phyloP scores from a whole-genome alignment of 106 monocot genomes.

The Acorus calamus region DNA sequence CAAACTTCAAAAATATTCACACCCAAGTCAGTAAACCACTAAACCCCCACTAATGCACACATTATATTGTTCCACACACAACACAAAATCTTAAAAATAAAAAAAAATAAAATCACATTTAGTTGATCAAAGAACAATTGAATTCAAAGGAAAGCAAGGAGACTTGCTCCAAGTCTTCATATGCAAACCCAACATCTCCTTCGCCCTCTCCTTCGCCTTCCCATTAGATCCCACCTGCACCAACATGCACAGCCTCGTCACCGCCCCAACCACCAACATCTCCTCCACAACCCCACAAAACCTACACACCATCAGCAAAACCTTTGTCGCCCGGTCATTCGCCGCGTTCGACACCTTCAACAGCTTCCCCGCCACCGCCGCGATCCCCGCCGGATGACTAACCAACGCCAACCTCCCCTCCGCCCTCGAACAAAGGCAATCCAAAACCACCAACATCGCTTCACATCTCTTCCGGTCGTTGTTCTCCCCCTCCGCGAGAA shows the following conservation, averaged over 20 bases:
- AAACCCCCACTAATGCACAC: too few species aligned
- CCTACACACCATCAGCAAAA: constrained; percentile 15
- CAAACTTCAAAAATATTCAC: too few species aligned
- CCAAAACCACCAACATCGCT: constrained; percentile 21
- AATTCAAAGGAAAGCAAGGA: constrained; percentile 28
- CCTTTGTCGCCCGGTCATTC: constrained; percentile 22
- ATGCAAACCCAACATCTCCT: constrained; percentile 23
- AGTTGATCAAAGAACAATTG: too few species aligned
- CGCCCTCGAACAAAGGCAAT: constrained; percentile 14
- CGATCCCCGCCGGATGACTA: constrained; percentile 30
- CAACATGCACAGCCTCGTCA: constrained; percentile 26
- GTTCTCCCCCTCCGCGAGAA: constrained; percentile 22
- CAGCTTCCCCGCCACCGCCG: constrained; percentile 31
- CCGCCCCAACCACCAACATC: constrained; percentile 33
- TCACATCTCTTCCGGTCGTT: constrained; percentile 23
- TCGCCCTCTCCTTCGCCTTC: constrained; percentile 23
- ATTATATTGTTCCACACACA: too few species aligned
- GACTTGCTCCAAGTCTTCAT: constrained; percentile 16
- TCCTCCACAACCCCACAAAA: constrained; percentile 19
- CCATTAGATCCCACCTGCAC: constrained; percentile 18
- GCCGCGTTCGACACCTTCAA: constrained; percentile 16
- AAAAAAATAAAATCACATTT: too few species aligned
- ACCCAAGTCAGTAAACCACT: too few species aligned
- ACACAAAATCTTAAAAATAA: too few species aligned
- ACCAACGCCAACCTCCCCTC: constrained; percentile 37